phyloP scores from a whole-genome alignment of 257 asterid genomes.

The Solanum sitiens region DNA sequence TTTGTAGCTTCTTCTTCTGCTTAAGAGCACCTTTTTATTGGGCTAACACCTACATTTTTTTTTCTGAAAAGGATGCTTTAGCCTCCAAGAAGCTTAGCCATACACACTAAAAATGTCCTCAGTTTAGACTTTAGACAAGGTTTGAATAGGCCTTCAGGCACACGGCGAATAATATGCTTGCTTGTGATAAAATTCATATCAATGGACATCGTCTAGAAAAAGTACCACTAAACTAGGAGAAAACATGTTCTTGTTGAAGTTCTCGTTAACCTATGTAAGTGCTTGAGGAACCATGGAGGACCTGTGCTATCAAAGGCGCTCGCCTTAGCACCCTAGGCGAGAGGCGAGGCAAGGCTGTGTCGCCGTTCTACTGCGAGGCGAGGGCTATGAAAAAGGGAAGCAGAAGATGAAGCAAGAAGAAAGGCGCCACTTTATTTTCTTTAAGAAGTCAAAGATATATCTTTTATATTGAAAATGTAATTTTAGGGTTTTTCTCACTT shows the following conservation, averaged over 20 bases:
- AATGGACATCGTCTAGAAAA: neutral
- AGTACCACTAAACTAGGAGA: neutral
- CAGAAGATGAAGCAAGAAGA: neutral
- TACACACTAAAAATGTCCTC: neutral
- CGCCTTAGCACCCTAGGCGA: neutral
- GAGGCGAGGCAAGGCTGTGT: neutral
- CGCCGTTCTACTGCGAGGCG: neutral
- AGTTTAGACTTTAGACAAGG: neutral
- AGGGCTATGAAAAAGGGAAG: neutral
- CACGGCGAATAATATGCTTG: neutral
- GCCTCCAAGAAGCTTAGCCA: neutral
- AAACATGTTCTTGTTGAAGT: neutral
- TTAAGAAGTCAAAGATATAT: neutral
- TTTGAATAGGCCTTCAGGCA: neutral
- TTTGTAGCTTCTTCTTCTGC: neutral
- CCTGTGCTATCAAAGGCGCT: neutral
- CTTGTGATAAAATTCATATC: neutral
- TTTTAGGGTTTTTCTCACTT: neutral
- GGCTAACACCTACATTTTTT: neutral
- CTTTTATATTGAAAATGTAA: neutral
- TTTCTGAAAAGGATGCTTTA: neutral
- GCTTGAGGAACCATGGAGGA: neutral
- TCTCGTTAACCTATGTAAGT: neutral
- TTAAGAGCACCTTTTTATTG: neutral
- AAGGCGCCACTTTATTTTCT: neutral